phyloP scores from a whole-genome alignment of 805 yeast species.

The Lachancea thermotolerans region DNA sequence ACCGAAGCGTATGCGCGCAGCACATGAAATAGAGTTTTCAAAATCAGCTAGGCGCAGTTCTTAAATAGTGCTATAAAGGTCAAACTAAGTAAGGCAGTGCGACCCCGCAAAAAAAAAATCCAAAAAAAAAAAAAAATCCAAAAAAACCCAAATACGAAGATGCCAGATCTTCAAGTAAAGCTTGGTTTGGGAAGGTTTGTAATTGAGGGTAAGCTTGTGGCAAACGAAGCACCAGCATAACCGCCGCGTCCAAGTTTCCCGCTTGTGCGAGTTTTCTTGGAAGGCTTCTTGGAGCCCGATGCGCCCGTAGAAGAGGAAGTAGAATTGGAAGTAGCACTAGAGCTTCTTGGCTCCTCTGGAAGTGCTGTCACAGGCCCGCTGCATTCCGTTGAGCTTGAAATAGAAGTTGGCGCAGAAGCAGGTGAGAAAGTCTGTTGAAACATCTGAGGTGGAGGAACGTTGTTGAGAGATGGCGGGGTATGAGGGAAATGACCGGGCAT shows the following conservation, averaged over 20 bases:
- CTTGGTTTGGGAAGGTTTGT: conserved; percentile 32
- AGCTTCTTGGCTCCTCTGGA: conserved; percentile 2
- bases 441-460: neutral
- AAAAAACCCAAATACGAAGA: neutral
- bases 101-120: neutral
- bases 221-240: conserved; percentile 33
- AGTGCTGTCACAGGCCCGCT: conserved; percentile 3
- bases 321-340: neutral
- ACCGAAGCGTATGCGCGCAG: too few relatives aligned
- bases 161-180: conserved; percentile 17
- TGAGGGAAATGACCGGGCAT: conserved; percentile 9
- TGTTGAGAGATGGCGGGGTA: conserved; percentile 1
- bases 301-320: neutral
- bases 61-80: neutral
- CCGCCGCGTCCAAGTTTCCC: conserved; percentile 6
- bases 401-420: neutral
- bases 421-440: neutral
- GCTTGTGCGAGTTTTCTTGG: conserved; percentile 1
- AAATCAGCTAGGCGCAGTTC: neutral
- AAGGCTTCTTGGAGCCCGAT: neutral
- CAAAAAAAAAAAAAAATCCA: neutral
- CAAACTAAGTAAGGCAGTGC: neutral
- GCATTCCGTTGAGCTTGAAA: neutral
- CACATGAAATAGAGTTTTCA: too few relatives aligned
- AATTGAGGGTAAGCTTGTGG: conserved; percentile 28